phyloP scores from a whole-genome alignment of 202 grass and related monocot species.

The Cymbopogon flexuosus region DNA sequence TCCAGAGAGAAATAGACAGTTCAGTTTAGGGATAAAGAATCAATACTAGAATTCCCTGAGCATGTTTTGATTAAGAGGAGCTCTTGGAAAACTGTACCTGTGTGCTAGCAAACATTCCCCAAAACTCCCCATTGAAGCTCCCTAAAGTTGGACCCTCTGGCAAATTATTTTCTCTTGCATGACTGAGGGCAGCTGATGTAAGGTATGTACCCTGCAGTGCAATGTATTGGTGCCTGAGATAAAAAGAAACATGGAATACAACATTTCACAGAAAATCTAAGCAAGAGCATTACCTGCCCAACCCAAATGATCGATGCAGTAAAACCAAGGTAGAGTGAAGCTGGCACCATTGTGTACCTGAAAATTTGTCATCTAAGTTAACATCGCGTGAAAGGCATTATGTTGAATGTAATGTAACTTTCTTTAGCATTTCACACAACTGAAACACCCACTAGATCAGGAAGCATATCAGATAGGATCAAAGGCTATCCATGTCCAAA shows the following conservation, averaged over 20 bases:
- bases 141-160: conserved; percentile 73
- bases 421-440: not conserved
- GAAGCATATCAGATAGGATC: not conserved
- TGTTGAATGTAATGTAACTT: not conserved
- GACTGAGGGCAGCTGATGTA: conserved; percentile 72
- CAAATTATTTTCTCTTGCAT: conserved; percentile 76
- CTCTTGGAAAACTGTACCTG: conserved; percentile 43
- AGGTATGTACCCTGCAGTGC: conserved; percentile 76
- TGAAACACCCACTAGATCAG: not conserved
- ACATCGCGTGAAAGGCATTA: not conserved
- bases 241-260: not conserved
- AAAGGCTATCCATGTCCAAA: not conserved
- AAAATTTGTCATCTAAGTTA: not conserved
- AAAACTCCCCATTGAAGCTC: conserved; percentile 93
- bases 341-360: conserved; percentile 75
- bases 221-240: not conserved
- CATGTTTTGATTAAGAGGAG: not conserved
- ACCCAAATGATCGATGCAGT: conserved; percentile 90
- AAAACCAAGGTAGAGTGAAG: conserved; percentile 83
- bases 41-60: not conserved
- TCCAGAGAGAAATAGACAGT: conserved; percentile 20
- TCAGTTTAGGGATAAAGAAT: conserved; percentile 14
- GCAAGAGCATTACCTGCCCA: conserved; percentile 45
- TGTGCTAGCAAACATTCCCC: conserved; percentile 83
- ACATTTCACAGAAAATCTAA: not conserved